Evolutionary conservation across 2,329 filamentous ascomycete genomes (phyloP), one percentile per base, ranked within the genome.

Genomic region (Aureobasidium lini): DNA sequence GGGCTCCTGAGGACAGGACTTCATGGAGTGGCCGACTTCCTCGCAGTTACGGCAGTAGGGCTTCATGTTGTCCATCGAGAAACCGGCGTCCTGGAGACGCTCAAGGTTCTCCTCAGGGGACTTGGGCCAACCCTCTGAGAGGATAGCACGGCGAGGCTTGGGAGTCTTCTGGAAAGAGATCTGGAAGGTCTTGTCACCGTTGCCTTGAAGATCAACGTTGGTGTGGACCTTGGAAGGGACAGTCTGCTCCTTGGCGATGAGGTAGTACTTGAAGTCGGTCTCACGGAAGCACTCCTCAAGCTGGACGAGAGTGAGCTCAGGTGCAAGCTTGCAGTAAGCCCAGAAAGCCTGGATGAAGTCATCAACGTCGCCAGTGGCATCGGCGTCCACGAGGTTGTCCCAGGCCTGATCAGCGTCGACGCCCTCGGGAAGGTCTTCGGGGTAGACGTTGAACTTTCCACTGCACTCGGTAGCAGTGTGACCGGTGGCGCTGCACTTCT

Each of bases 191-290:
- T 78, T 77, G 60, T 77, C 75, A 16, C 75, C 65, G 56, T 87
- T 82, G 5, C 87, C 87, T 66, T 89, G 85, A 1, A 89, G 74
- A 63, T 89, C 85, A 82, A 89, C 87, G 71, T 87, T 86, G 62
- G 84, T 88, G 64, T 85, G 80, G 5, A 84, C 83, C 1, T 73
- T 68, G 0, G 77, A 68, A 8, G 42, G 32, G 32, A 87, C 70
- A 6, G 78, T 69, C 36, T 80, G 73, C 64, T 82, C 80, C 75
- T 88, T 68, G 6, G 83, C 83, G 64, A 89, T 86, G 57, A 90
- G 73, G 72, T 79, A 86, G 13, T 87, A 72, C 3, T 72, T 72
- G 61, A 87, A 77, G 0, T 75, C 68, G 43, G 82, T 74, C 1
- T 71, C 65, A 6, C 86, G 82, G 68, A 90, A 80, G 1, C 77